Evolutionary conservation across 371 early-diverging fungal genomes (phyloP).

Genomic region (Mucor racemosus): DNA sequence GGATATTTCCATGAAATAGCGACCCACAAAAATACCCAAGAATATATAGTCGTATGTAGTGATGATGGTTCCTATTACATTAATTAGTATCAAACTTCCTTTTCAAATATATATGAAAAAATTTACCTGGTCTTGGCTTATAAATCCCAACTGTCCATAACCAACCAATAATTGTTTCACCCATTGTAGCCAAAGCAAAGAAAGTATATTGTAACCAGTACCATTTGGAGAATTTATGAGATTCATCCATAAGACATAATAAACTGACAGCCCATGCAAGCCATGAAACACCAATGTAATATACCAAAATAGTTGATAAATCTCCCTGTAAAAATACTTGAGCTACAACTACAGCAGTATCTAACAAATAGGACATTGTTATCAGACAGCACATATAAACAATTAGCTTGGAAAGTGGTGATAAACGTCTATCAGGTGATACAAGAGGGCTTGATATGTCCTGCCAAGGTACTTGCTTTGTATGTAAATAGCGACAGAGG

Average conservation of each 20-base stretch:
- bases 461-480: conserved; percentile 22
- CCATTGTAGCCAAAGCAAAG: conserved; percentile 37
- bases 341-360: conserved; percentile 34
- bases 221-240: conserved; percentile 45
- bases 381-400: conserved; percentile 30
- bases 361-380: conserved; percentile 35
- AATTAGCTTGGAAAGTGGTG: conserved; percentile 41
- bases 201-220: conserved; percentile 53
- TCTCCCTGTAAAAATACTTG: conserved; percentile 36
- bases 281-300: conserved; percentile 43
- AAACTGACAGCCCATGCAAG: conserved; percentile 45
- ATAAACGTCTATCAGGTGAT: conserved; percentile 10
- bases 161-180: conserved; percentile 47
- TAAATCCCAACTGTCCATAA: conserved; percentile 41
- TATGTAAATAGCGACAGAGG: conserved; percentile 15
- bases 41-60: conserved; percentile 41
- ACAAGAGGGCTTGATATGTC: conserved; percentile 23
- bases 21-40: conserved; percentile 36
- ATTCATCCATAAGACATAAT: conserved; percentile 35
- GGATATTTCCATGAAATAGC: conserved; percentile 36
- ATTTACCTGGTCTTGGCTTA: conserved; percentile 42
- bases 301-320: conserved; percentile 37
- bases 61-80: conserved; percentile 24
- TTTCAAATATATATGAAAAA: background rate
- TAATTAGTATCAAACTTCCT: background rate